A percentile compares a stretch with the other conserved stretches of the same genome.
Evolutionary conservation across 768 basidiomycete genomes (phyloP).

Genomic region (Scleroderma bovista): DNA sequence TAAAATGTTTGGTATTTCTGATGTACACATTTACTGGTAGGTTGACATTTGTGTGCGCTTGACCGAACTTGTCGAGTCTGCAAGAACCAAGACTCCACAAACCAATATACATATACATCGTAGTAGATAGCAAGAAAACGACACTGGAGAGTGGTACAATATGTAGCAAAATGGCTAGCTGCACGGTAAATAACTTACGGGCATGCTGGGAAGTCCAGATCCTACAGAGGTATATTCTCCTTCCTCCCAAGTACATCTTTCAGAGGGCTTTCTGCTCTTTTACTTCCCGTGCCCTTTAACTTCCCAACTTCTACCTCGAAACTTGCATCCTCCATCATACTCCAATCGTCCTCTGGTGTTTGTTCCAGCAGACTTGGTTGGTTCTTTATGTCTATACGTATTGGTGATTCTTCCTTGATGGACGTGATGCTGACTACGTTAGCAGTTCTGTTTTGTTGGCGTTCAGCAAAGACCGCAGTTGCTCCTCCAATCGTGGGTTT

Average conservation of each 20-base stretch:
- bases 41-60: too few relatives aligned
- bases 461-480: constrained; percentile 42
- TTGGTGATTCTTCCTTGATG: constrained; percentile 36
- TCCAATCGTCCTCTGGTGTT: constrained; percentile 53
- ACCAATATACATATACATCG: too few relatives aligned
- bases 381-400: constrained; percentile 41
- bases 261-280: constrained; percentile 27
- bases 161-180: neutral
- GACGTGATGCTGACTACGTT: constrained; percentile 20
- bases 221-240: constrained; percentile 15
- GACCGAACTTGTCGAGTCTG: too few relatives aligned
- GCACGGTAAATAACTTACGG: neutral
- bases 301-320: constrained; percentile 40
- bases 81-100: neutral
- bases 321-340: constrained; percentile 42
- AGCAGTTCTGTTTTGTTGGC: constrained; percentile 33
- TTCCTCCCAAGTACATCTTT: constrained; percentile 26
- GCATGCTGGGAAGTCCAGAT: neutral
- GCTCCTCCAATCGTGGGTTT: constrained; percentile 51
- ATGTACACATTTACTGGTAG: too few relatives aligned
- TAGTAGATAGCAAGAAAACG: neutral
- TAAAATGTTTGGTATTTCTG: too few relatives aligned
- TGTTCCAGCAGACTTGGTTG: constrained; percentile 56
- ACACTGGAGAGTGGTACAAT: neutral
- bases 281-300: constrained; percentile 19